Base-by-base conservation (phyloP, 2,329 filamentous ascomycete species). In the Aspergillus fumigatus region DNA sequence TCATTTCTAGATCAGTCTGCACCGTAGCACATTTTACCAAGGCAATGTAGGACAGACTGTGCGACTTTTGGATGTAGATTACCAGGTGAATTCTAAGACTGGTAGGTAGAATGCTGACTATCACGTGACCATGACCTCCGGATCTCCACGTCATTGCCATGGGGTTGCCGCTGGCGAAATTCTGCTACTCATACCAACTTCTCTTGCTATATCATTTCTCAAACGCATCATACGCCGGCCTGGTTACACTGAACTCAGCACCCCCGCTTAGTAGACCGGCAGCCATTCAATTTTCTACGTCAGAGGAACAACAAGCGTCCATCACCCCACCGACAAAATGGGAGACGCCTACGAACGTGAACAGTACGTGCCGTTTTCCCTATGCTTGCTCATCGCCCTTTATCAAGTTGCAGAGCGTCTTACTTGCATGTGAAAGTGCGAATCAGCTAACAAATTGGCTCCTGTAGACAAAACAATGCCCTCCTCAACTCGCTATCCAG, bases 401-500 rank as follows among this genome's bases (percentile, higher is more conserved):
- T 41, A n/a, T 19, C 47, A 38, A 38, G 14, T 7, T 17, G 32
- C 40, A 21, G 8, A 43, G 21, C n/a, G 8, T 11, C n/a, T 4
- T 9, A 5, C 21, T 21, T 4, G 32, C 32, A 17, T 38, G 14
- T 38, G 4, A 8, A 43, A 5, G 4, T 1, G 21, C 4, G n/a
- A 11, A 38, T 5, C 32, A 38, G 45, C 45, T 50, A 41, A 49
- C 51, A 49, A 10, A 35, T 55, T 60, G 32, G 25, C 19, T 1
- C 27, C 1, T 23, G 11, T 61, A 86, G 84, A 68, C 94, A 99
- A 77, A 99, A 99, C 80, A 96, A 97, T 77, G 87, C 90, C 64
- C 92, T 93, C 66, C 89, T 99, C 55, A 88, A 93, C 69, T 92
- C 96, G 73, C 88, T 99, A 40, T 89, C 89, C 17, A 84, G 86